Evolutionary conservation across 495 filamentous ascomycete genomes (phyloP).

Genomic region (Xylaria intraflava): DNA sequence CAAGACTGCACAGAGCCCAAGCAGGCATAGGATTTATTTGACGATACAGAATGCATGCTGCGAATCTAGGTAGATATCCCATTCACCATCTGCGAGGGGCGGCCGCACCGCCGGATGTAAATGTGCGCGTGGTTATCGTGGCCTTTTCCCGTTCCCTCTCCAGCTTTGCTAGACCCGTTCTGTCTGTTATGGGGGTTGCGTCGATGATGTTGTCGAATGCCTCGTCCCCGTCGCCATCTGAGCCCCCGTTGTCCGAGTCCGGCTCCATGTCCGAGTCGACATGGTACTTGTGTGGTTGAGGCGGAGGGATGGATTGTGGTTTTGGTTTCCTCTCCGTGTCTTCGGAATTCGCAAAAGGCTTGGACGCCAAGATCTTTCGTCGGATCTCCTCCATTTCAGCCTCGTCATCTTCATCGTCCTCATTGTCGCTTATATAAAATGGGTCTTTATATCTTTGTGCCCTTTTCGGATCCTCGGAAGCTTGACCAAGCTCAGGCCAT

Average conservation of each 20-base stretch:
- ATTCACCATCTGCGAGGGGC: slow-evolving; percentile 24
- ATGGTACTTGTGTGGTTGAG: slow-evolving; percentile 35
- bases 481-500: slow-evolving; percentile 26
- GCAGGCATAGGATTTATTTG: neutral
- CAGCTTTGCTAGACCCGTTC: slow-evolving; percentile 52
- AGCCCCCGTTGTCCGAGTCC: slow-evolving; percentile 59
- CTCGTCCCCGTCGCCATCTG: slow-evolving; percentile 41
- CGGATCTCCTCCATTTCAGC: slow-evolving; percentile 90
- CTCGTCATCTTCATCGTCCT: slow-evolving; percentile 59
- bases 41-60: neutral
- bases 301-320: slow-evolving; percentile 52
- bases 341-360: slow-evolving; percentile 67
- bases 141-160: slow-evolving; percentile 38
- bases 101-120: slow-evolving; percentile 19
- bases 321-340: slow-evolving; percentile 44
- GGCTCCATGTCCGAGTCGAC: slow-evolving; percentile 69
- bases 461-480: slow-evolving; percentile 30
- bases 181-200: slow-evolving; percentile 78
- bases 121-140: slow-evolving; percentile 22
- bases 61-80: neutral
- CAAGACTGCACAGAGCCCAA: neutral
- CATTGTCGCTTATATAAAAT: slow-evolving; percentile 59
- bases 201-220: slow-evolving; percentile 87
- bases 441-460: slow-evolving; percentile 53
- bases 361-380: slow-evolving; percentile 75